Conservation (phyloP, 2,329 filamentous ascomycete species). For the Verticillium nonalfalfae region DNA sequence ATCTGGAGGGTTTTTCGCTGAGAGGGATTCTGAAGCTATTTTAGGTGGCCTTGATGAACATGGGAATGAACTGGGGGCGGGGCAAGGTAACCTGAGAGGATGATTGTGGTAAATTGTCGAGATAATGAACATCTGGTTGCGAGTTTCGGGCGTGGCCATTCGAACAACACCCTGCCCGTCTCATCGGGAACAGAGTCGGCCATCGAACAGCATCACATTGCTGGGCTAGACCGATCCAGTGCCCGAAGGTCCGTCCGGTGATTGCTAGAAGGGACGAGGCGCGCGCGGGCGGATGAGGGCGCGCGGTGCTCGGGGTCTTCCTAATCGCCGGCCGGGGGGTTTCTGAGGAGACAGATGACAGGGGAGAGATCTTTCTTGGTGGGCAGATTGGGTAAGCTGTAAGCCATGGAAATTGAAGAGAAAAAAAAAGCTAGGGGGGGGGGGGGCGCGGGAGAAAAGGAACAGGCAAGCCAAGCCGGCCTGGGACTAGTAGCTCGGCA, state of each 20-base stretch:
- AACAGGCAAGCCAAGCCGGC: not conserved
- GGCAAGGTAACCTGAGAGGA: not conserved
- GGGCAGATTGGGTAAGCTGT: not conserved
- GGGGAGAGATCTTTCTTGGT: not conserved
- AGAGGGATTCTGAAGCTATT: too few species aligned
- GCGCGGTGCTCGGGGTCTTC: not conserved
- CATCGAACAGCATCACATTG: not conserved
- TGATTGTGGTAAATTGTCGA: not conserved
- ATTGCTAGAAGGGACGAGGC: not conserved
- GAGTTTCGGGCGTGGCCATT: too few species aligned
- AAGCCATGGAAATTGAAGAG: not conserved
- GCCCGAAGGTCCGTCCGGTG: not conserved
- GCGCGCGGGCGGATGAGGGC: not conserved
- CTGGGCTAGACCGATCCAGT: not conserved
- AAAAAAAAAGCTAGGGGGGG: not conserved
- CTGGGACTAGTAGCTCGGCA: constrained; percentile 1
- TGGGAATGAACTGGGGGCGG: not conserved
- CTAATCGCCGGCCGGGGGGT: not conserved
- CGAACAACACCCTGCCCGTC: not conserved
- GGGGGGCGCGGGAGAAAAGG: not conserved
- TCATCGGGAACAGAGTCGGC: not conserved
- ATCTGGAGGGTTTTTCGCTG: too few species aligned
- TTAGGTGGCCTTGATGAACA: too few species aligned
- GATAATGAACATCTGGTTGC: too few species aligned
- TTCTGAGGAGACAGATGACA: not conserved